Evolutionary conservation across 1,284 basidiomycete species (phyloP), one percentile per base, ranked within the genome.

Genomic region (Moesziomyces antarcticus): DNA sequence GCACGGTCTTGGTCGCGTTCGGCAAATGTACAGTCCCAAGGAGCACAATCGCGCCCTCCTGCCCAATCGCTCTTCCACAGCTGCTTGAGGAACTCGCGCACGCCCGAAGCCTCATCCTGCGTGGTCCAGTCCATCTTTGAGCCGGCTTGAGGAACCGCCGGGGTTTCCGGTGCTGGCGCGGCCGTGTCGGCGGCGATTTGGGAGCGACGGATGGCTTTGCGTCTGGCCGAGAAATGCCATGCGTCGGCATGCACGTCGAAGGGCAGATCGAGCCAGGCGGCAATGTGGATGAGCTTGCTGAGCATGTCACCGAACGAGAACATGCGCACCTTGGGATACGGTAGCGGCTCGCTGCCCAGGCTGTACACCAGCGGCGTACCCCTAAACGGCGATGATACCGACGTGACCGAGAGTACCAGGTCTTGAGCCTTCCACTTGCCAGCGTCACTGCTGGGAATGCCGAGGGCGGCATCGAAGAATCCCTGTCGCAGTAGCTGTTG

Each of bases 361-460:
- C 64, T 61, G 55, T 78, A 77, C 20, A 78, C 76, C n/a, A 78
- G 21, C 8, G 76, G 76, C 10, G 76, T 78, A 8, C 76, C 76
- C 3, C 72, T 55, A 14, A 74, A 69, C 1, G 76, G 76, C 5
- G 64, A 65, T 2, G 74, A 75, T 14, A 78, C 59, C 3, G 74
- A 69, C 1, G 76, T 78, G 44, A 78, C 51, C 7, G 71, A 74
- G 7, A 73, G 56, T 18, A 78, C 56, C 35, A 75, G 22, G 21
- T 64, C 59, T 40, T 62, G 51, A 8, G 65, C 50, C 20, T 27
- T 40, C 56, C 52, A 63, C 13, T n/a, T 54, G 8, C 50, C 20
- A 6, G 21, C 47, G 1, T 40, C 41, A 9, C 3, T 33, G 18
- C 20, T 47, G 18, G 44, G n/a, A 18, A 59, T 14, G 48, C 45